Percentiles rank a stretch among this genome's conserved stretches.
These are phyloP conservation scores for Saturnispora serradocipensis DNA, from an alignment of 805 yeast species.

Conservation along the genomic window DNA sequence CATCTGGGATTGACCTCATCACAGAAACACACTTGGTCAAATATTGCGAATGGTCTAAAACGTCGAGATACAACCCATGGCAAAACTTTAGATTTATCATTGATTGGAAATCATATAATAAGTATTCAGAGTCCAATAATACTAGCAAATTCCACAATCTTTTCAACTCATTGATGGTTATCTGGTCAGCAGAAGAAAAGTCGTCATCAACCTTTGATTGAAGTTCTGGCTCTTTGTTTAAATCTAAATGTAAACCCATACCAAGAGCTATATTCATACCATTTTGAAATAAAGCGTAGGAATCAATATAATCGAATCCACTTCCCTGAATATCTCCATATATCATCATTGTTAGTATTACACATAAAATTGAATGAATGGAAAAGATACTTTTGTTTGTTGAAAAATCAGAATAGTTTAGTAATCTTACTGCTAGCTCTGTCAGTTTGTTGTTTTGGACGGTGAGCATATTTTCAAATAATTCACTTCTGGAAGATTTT, in stretches of 20 bases:
- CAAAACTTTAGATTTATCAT: slow-evolving; percentile 13
- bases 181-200: slow-evolving; percentile 1
- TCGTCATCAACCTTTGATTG: not conserved
- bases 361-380: slow-evolving; percentile 7
- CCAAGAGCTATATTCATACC: slow-evolving; percentile 6
- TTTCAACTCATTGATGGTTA: slow-evolving; percentile 4
- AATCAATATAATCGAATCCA: slow-evolving; percentile 8
- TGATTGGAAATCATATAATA: slow-evolving; percentile 6
- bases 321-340: slow-evolving; percentile 11
- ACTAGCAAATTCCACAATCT: slow-evolving; percentile 15
- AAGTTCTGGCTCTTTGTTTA: not conserved
- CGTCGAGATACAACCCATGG: slow-evolving; percentile 6
- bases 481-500: not conserved
- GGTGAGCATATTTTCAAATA: slow-evolving; percentile 1
- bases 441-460: slow-evolving; percentile 3
- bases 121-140: slow-evolving; percentile 10
- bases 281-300: slow-evolving; percentile 11
- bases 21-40: not conserved
- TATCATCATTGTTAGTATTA: slow-evolving; percentile 9
- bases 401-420: slow-evolving; percentile 10
- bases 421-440: slow-evolving; percentile 5
- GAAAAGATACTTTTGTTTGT: slow-evolving; percentile 7
- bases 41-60: not conserved
- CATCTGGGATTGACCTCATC: slow-evolving; percentile 1
- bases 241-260: slow-evolving; percentile 10